phyloP scores from a whole-genome alignment of 176 grass and related monocot genomes.

The Guadua angustifolia region DNA sequence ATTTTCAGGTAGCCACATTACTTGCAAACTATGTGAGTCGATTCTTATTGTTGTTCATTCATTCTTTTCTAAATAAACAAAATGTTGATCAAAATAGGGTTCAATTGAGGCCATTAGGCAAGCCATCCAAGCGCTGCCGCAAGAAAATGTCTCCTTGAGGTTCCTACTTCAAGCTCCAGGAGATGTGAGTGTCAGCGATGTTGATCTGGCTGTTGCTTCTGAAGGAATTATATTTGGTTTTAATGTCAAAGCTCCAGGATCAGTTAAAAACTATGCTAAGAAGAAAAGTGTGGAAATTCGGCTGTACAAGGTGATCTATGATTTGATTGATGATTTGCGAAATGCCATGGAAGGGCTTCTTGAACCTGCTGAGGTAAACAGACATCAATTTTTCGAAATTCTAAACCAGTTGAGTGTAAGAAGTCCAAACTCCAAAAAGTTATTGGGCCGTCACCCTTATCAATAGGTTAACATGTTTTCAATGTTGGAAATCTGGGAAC shows the following conservation, averaged over 20 bases:
- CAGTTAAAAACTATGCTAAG: slow-evolving; percentile 79
- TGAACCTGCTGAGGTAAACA: slow-evolving; percentile 86
- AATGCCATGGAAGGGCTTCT: slow-evolving; percentile 99
- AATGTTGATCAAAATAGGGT: slow-evolving; percentile 62
- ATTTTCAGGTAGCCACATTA: slow-evolving; percentile 75
- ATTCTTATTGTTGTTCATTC: slow-evolving; percentile 7
- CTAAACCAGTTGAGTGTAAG: slow-evolving; percentile 4
- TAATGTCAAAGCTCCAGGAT: slow-evolving; percentile 84
- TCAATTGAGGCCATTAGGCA: slow-evolving; percentile 94
- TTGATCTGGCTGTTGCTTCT: slow-evolving; percentile 85
- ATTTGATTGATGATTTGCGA: slow-evolving; percentile 88
- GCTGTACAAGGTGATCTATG: slow-evolving; percentile 88
- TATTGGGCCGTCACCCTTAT: background rate
- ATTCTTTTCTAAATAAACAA: slow-evolving; percentile 31
- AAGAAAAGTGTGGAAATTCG: slow-evolving; percentile 94
- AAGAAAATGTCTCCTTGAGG: slow-evolving; percentile 77
- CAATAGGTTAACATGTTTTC: slow-evolving; percentile 3
- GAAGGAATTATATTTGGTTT: slow-evolving; percentile 95
- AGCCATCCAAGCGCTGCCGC: slow-evolving; percentile 76
- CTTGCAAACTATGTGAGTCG: background rate
- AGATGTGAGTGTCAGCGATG: slow-evolving; percentile 77
- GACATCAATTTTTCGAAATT: background rate
- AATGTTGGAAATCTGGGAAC: background rate
- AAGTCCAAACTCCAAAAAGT: background rate
- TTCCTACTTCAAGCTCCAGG: slow-evolving; percentile 95